A percentile compares a stretch with the other conserved stretches of the same genome.
Conservation (phyloP, 192 early-diverging fungal species). For the Podila horticola region DNA sequence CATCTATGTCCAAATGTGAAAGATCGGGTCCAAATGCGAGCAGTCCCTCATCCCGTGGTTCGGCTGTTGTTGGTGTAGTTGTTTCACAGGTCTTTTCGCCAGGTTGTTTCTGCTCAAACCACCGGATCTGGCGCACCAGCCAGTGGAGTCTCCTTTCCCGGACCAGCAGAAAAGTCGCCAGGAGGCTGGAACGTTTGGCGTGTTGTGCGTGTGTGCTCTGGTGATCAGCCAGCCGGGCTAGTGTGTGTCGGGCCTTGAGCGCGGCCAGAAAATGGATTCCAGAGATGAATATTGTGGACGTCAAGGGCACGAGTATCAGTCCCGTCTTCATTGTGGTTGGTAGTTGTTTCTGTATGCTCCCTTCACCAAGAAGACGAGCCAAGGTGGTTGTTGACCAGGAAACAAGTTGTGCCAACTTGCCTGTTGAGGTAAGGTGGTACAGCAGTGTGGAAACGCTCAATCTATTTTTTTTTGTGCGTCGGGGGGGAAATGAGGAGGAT, state of each 20-base stretch:
- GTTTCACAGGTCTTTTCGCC: background rate
- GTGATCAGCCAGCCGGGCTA: background rate
- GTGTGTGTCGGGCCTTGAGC: background rate
- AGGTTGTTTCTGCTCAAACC: background rate
- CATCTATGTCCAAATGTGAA: background rate
- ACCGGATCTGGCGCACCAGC: background rate
- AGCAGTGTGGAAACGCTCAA: background rate
- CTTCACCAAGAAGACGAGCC: background rate
- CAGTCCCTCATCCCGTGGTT: background rate
- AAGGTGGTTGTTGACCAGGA: background rate
- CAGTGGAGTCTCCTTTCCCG: background rate
- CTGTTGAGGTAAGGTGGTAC: background rate
- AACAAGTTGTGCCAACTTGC: background rate
- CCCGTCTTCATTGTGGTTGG: background rate
- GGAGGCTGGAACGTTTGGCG: background rate
- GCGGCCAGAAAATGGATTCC: background rate
- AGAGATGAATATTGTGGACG: background rate
- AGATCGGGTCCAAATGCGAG: background rate
- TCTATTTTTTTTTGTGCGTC: background rate
- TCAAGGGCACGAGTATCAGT: background rate
- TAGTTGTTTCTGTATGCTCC: background rate
- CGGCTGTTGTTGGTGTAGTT: background rate
- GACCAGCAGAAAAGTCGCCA: background rate
- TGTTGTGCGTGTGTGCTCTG: background rate
- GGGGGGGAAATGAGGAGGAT: background rate